Evolutionary conservation across 345 rosid genomes (phyloP).

Genomic region (Stellera chamaejasme): DNA sequence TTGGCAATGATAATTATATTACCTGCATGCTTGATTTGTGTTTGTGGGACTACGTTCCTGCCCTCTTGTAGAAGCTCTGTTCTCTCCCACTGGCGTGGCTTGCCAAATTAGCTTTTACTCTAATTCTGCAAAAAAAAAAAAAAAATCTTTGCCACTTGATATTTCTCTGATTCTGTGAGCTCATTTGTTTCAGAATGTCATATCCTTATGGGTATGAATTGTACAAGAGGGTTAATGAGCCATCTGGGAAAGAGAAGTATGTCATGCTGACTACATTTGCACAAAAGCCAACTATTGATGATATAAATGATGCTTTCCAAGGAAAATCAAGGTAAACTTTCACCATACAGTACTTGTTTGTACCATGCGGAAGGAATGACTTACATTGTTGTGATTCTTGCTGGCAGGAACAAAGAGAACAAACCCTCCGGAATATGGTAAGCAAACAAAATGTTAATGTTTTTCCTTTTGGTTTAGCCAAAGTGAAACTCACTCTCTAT

Average conservation of each 20-base stretch:
- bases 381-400: conserved; percentile 1
- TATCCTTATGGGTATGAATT: conserved; percentile 57
- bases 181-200: conserved; percentile 50
- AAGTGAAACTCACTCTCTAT: too few species aligned
- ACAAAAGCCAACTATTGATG: conserved; percentile 54
- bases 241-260: conserved; percentile 56
- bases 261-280: conserved; percentile 42
- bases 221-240: conserved; percentile 61
- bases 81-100: too few species aligned
- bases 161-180: neutral
- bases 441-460: conserved; percentile 6
- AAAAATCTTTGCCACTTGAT: too few species aligned
- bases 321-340: conserved; percentile 47
- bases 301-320: conserved; percentile 67
- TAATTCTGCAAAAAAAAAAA: too few species aligned
- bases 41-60: too few species aligned
- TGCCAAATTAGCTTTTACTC: too few species aligned
- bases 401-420: conserved; percentile 43
- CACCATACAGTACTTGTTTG: neutral
- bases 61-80: too few species aligned
- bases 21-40: too few species aligned
- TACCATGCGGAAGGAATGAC: neutral
- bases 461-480: too few species aligned
- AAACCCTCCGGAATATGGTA: conserved; percentile 67
- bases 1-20: neutral